A percentile compares a stretch with the other conserved stretches of the same genome.
Conservation (phyloP, 2,329 filamentous ascomycete genomes). For the Aspergillus nomiae region DNA sequence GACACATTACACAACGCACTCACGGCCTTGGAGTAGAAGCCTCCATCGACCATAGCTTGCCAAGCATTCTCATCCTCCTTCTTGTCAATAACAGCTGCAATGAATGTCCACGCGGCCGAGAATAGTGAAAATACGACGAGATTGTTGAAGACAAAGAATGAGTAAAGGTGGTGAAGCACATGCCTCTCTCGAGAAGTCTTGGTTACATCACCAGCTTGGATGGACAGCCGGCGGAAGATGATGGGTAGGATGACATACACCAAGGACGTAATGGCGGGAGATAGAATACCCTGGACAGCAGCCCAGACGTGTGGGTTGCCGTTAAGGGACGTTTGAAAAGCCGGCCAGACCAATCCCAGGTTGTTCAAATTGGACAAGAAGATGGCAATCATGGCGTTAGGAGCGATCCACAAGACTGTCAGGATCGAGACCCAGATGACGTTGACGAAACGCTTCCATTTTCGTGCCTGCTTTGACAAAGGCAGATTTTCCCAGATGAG, state of each 20-base stretch:
- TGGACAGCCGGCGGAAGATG: conserved; percentile 84
- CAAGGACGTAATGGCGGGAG: conserved; percentile 82
- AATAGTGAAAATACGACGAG: conserved; percentile 92
- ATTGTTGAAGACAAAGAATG: conserved; percentile 98
- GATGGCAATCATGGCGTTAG: conserved; percentile 91
- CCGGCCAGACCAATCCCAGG: conserved; percentile 75
- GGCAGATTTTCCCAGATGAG: conserved; percentile 95
- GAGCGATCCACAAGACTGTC: conserved; percentile 83
- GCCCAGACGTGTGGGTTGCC: conserved; percentile 72
- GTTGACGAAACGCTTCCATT: conserved; percentile 75
- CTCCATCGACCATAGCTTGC: conserved; percentile 65
- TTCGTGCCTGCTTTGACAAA: conserved; percentile 67
- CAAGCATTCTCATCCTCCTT: conserved; percentile 64
- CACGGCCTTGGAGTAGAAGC: conserved; percentile 68
- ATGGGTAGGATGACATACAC: conserved; percentile 87
- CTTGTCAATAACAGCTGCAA: conserved; percentile 64
- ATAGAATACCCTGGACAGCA: conserved; percentile 86
- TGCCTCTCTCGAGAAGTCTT: conserved; percentile 92
- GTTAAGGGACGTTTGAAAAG: conserved; percentile 67
- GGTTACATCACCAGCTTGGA: conserved; percentile 81
- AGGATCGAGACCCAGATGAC: conserved; percentile 80
- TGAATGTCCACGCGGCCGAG: conserved; percentile 75
- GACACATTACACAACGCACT: conserved; percentile 78
- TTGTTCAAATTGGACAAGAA: conserved; percentile 87
- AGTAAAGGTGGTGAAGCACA: conserved; percentile 85